Base-by-base conservation (phyloP, 192 early-diverging fungal species). In the Jimgerdemannia flammicorona region DNA sequence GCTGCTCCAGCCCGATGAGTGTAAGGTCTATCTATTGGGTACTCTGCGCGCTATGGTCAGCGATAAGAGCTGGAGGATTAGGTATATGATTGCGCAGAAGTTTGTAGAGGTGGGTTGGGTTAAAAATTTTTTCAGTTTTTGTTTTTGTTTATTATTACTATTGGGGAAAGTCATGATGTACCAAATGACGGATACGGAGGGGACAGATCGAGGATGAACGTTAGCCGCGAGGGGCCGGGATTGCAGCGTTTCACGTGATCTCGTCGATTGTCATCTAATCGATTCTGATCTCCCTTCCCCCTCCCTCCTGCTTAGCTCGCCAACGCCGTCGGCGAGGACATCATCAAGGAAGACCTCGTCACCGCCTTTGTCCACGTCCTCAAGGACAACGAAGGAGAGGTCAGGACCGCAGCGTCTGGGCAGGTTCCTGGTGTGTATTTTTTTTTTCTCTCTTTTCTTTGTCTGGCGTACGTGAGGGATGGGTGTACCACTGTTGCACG, bases 51-150 rank as follows among this genome's bases (percentile, higher is more conserved):
- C 75, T 64, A 86, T 98, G 87, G 93, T 92, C 69, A 81, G 87
- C 40, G 98, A 99, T 83, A 97, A 95, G 80, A 96, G 95, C 70
- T 99, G 98, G 98, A 91, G 98, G 75, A 97, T 99, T 67, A 86
- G 97, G 71, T 99, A 98, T 81, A 99, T 98, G 96, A 93, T 97
- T 85, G 98, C 98, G 3, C 95, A 97, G 75, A 98, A 98, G 85
- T 98, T 96, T 91, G 94, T 97, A 68, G 90, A 93, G 77, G 93
- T 98, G 80, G 72, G 64, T 76, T 17, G 40, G 29, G 29, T 29
- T 1, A 29, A 29, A 1, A 29, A 49, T 64, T 29, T 73, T 44
- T 73, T 70, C 40, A 65, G 39, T 39, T 74, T 70, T 69, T 69
- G 43, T 64, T 3, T 54, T 63, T 39, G 14, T 59, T 59, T 59